Percentiles rank a stretch among this genome's conserved stretches.
These are phyloP conservation scores for Pharus latifolius DNA, from an alignment of 176 grass and related monocot genomes.

Conservation along the genomic window DNA sequence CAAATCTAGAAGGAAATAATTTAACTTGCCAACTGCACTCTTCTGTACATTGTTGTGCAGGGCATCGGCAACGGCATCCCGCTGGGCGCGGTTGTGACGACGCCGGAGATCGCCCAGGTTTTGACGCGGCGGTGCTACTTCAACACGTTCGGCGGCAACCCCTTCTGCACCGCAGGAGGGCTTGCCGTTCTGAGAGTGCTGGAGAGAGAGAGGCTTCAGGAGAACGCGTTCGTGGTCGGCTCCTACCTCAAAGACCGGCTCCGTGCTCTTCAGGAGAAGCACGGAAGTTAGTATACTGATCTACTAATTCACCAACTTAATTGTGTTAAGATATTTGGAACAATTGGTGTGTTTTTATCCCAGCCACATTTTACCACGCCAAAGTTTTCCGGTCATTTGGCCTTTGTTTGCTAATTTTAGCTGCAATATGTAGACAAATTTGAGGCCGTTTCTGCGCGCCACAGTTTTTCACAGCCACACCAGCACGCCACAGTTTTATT, in stretches of 20 bases:
- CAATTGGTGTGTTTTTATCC: too few relatives aligned
- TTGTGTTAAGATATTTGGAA: too few relatives aligned
- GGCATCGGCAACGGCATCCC: conserved; percentile 99
- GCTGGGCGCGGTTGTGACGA: conserved; percentile 84
- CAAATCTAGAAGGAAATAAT: too few relatives aligned
- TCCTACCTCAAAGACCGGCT: conserved; percentile 72
- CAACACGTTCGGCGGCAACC: conserved; percentile 96
- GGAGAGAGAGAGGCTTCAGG: conserved; percentile 73
- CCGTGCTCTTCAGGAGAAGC: conserved; percentile 69
- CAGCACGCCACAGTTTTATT: too few relatives aligned
- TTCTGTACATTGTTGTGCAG: conserved; percentile 8
- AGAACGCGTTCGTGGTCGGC: conserved; percentile 68
- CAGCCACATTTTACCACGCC: too few relatives aligned
- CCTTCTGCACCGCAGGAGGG: conserved; percentile 60
- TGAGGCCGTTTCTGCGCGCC: too few relatives aligned
- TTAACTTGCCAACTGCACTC: too few relatives aligned
- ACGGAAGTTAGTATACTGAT: conserved; percentile 76
- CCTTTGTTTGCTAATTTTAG: too few relatives aligned
- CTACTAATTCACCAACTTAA: too few relatives aligned
- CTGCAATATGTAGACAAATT: too few relatives aligned
- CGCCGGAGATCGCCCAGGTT: conserved; percentile 78
- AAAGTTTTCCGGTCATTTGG: too few relatives aligned
- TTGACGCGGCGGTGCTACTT: conserved; percentile 78
- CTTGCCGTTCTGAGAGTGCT: conserved; percentile 80
- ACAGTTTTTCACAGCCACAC: too few relatives aligned